These are phyloP conservation scores for Fusarium algeriense DNA, from an alignment of 2,329 filamentous ascomycete genomes.

Conservation along the genomic window DNA sequence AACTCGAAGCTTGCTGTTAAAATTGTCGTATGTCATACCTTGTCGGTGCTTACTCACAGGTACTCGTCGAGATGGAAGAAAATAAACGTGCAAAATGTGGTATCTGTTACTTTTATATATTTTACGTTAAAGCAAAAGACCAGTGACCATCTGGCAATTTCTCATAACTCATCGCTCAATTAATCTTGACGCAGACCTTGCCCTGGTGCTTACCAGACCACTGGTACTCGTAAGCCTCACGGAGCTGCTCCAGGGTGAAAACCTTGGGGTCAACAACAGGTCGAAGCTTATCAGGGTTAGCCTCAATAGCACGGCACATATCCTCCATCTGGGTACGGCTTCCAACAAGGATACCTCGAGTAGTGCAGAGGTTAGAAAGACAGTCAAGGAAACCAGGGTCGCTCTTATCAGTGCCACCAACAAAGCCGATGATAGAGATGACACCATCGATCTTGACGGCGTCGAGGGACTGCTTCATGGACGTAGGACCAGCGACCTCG, in stretches of 20 bases:
- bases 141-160: not conserved
- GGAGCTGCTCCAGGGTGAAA: constrained; percentile 60
- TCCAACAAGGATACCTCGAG: constrained; percentile 62
- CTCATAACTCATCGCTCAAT: constrained; percentile 32
- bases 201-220: constrained; percentile 55
- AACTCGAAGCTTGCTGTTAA: not conserved
- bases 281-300: constrained; percentile 56
- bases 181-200: constrained; percentile 54
- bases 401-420: constrained; percentile 46
- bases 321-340: constrained; percentile 63
- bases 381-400: constrained; percentile 53
- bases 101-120: constrained; percentile 26
- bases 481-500: constrained; percentile 61
- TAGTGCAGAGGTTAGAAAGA: constrained; percentile 53
- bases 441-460: constrained; percentile 61
- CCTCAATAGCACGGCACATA: constrained; percentile 64
- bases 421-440: constrained; percentile 57
- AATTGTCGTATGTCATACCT: no score
- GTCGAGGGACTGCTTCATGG: constrained; percentile 59
- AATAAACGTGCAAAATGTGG: not conserved
- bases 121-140: not conserved
- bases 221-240: constrained; percentile 59
- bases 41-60: not conserved
- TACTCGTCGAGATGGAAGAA: not conserved
- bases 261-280: constrained; percentile 61